Percentiles rank a stretch among this genome's conserved stretches.
phyloP scores from a whole-genome alignment of 768 basidiomycete genomes.

The Cyclocybe cylindracea region DNA sequence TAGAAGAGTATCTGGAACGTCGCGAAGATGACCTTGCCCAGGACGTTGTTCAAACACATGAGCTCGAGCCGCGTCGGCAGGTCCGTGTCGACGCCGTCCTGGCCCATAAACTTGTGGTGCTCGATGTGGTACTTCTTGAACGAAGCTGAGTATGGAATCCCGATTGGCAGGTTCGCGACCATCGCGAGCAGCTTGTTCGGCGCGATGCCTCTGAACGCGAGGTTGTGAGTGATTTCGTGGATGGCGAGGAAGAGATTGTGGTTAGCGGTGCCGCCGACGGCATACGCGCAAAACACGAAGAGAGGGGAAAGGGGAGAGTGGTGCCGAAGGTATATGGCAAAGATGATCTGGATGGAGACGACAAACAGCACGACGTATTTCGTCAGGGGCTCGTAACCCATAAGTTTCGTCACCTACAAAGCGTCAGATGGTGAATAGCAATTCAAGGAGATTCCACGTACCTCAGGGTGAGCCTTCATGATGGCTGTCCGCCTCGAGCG shows the following conservation, averaged over 20 bases:
- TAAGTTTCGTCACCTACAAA: constrained; percentile 85
- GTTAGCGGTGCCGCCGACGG: constrained; percentile 91
- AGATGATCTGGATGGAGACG: constrained; percentile 70
- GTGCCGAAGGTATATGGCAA: constrained; percentile 67
- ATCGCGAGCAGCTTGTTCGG: constrained; percentile 89
- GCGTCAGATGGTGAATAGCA: neutral
- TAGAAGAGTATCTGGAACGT: constrained; percentile 99
- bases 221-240: constrained; percentile 98
- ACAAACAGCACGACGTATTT: constrained; percentile 88
- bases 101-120: constrained; percentile 94
- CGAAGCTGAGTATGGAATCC: constrained; percentile 90
- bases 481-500: constrained; percentile 84
- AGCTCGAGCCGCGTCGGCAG: constrained; percentile 88
- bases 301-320: constrained; percentile 65
- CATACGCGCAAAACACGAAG: constrained; percentile 81
- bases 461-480: constrained; percentile 93
- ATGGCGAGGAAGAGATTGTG: constrained; percentile 98
- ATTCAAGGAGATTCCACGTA: constrained; percentile 30
- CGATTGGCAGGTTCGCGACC: constrained; percentile 91
- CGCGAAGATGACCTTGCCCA: constrained; percentile 99
- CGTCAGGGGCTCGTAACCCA: constrained; percentile 93
- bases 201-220: constrained; percentile 82
- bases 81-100: constrained; percentile 96
- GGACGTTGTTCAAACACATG: constrained; percentile 86
- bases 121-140: constrained; percentile 98